Evolutionary conservation across 345 rosid species (phyloP).

Genomic region (Gynandropsis gynandra): DNA sequence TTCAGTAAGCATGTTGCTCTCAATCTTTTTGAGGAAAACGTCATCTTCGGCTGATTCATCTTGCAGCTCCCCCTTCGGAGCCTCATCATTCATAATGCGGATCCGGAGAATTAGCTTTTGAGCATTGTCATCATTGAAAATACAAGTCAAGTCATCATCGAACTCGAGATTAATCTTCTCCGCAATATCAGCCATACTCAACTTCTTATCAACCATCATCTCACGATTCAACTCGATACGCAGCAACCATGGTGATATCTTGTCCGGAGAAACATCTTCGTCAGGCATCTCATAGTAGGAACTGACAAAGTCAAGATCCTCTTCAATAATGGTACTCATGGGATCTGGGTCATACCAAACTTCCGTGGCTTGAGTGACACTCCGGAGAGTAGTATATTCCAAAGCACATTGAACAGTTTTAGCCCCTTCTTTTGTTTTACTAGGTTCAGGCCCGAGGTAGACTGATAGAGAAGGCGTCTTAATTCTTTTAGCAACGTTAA

Average conservation of each 20-base stretch:
- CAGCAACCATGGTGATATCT: conserved; percentile 96
- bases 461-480: conserved; percentile 94
- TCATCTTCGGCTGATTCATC: conserved; percentile 98
- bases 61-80: conserved; percentile 70
- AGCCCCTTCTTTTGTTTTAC: conserved; percentile 82
- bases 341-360: conserved; percentile 99
- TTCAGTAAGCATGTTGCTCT: conserved; percentile 94
- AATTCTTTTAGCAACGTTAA: conserved; percentile 89
- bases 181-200: conserved; percentile 94
- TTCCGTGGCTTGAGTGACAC: conserved; percentile 94
- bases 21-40: conserved; percentile 90
- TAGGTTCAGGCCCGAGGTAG: conserved; percentile 61
- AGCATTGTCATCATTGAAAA: conserved; percentile 91
- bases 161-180: conserved; percentile 93
- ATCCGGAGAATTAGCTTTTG: conserved; percentile 85
- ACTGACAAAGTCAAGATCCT: conserved; percentile 86
- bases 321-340: conserved; percentile 79
- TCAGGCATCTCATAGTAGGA: conserved; percentile 99
- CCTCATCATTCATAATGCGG: conserved; percentile 94
- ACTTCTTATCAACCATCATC: conserved; percentile 97
- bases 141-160: conserved; percentile 88
- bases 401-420: conserved; percentile 94
- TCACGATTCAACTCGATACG: conserved; percentile 95
- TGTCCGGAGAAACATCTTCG: conserved; percentile 88
- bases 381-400: conserved; percentile 92